phyloP scores from a whole-genome alignment of 305 asterid genomes.

The Petunia hybrid region DNA sequence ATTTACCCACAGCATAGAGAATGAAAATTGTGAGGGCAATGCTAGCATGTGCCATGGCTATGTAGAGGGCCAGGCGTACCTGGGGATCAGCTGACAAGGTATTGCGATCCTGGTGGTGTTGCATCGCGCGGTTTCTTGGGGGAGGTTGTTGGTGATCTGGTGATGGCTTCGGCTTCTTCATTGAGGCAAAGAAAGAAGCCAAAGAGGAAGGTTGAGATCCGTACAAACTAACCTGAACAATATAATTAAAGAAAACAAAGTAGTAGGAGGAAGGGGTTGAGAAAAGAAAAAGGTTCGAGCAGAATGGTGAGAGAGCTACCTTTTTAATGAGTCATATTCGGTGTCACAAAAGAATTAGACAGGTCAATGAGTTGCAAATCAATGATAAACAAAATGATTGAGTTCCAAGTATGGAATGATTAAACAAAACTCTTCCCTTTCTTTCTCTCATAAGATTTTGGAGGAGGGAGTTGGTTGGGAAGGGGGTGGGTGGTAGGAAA shows the following conservation, averaged over 20 bases:
- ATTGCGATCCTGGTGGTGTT: not conserved
- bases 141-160: constrained; percentile 33
- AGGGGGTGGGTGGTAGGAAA: not conserved
- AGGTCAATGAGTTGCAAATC: too few species aligned
- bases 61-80: constrained; percentile 90
- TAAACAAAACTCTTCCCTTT: not conserved
- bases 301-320: too few species aligned
- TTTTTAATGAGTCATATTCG: too few species aligned
- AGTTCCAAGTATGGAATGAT: too few species aligned
- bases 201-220: not conserved
- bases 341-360: too few species aligned
- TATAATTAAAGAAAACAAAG: too few species aligned
- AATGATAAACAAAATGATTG: too few species aligned
- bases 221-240: not conserved
- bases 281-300: not conserved
- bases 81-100: constrained; percentile 73
- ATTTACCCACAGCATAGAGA: constrained; percentile 71
- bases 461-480: not conserved
- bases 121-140: not conserved
- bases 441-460: not conserved
- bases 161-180: constrained; percentile 35
- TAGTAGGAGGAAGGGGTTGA: not conserved
- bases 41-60: constrained; percentile 96
- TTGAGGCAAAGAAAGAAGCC: not conserved
- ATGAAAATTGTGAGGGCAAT: constrained; percentile 69